Base-by-base conservation (phyloP, 2,329 filamentous ascomycete genomes). In the Colletotrichum somersetense region DNA sequence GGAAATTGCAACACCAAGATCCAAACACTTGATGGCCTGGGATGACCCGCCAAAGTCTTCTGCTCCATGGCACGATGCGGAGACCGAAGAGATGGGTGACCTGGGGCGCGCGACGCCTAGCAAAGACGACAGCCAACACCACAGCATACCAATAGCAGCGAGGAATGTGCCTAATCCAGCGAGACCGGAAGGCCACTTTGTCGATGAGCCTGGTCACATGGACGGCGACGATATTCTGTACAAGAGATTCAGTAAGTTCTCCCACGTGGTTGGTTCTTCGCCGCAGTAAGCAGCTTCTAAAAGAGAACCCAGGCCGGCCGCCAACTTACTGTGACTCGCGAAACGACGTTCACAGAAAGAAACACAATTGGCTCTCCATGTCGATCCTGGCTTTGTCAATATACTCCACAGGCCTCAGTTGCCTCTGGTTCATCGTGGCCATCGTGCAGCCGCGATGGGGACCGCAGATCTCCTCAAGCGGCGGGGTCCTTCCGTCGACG, bases 331-430 rank as follows among this genome's bases (percentile, higher is more conserved):
- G 82, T 71, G 76, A 74, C 30, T 82, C 81, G 3, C 75, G 67
- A 33, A 74, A 75, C 40, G 78, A 82, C 44, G 78, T 83, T 30
- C 77, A 79, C 57, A 77, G 75, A 38, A 77, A 73, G 4, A 76
- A 80, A 52, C 76, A 74, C 16, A 83, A 80, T 58, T 91, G 88
- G 87, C 80, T 91, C 12, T 86, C 83, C 11, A 76, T 86, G 14
- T 84, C 81, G 0, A 81, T 88, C 18, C 76, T 87, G 23, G 56
- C 80, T 1, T 77, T 89, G 1, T 90, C 89, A 0, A 64, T 92
- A 1, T 91, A 92, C 75, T 91, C 91, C 0, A 92, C 91, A 0
- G 74, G 87, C 2, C 83, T 91, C 66, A 92, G 90, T n/a, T 87
- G 85, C 0, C 80, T 93, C n/a, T 94, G 91, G 84, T 81, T 95